A percentile compares a stretch with the other conserved stretches of the same genome.
Evolutionary conservation across 306 rosid species (phyloP).

Genomic region (Ziziphus jujuba): DNA sequence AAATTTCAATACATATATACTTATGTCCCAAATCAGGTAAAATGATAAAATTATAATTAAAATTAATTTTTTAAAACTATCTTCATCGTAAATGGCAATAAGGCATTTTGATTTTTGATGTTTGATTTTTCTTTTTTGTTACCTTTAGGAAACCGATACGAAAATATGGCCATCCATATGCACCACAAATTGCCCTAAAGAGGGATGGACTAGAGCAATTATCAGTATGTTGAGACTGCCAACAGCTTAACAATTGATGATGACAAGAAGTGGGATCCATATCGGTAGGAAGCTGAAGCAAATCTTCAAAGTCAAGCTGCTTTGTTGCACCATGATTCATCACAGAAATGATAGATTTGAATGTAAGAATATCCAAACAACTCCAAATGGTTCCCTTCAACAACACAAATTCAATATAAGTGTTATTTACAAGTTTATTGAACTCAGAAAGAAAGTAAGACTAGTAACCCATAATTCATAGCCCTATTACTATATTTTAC

Average conservation of each 20-base stretch:
- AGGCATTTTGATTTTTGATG: not conserved
- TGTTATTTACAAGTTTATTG: conserved; percentile 19
- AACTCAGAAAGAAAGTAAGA: conserved; percentile 19
- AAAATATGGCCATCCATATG: conserved; percentile 92
- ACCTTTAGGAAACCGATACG: conserved; percentile 88
- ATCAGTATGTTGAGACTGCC: conserved; percentile 59
- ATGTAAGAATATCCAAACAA: conserved; percentile 70
- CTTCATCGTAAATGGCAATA: not conserved
- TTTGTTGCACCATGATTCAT: conserved; percentile 67
- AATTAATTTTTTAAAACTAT: not conserved
- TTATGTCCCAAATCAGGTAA: too few species aligned
- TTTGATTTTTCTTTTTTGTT: conserved; percentile 6
- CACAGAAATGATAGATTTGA: conserved; percentile 70
- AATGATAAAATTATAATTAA: not conserved
- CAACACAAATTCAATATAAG: conserved; percentile 25
- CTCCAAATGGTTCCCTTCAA: conserved; percentile 45
- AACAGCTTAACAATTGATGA: conserved; percentile 51
- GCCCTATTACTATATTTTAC: not conserved
- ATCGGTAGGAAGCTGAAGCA: conserved; percentile 68
- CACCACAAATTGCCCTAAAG: conserved; percentile 73
- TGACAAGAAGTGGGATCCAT: conserved; percentile 74
- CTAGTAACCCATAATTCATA: not conserved
- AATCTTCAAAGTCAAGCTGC: conserved; percentile 77
- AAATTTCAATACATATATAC: too few species aligned
- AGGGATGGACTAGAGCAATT: conserved; percentile 58